These are phyloP conservation scores for Blastocystis sp. DNA, from an alignment of 352 stramenopile genomes.

Conservation along the genomic window DNA sequence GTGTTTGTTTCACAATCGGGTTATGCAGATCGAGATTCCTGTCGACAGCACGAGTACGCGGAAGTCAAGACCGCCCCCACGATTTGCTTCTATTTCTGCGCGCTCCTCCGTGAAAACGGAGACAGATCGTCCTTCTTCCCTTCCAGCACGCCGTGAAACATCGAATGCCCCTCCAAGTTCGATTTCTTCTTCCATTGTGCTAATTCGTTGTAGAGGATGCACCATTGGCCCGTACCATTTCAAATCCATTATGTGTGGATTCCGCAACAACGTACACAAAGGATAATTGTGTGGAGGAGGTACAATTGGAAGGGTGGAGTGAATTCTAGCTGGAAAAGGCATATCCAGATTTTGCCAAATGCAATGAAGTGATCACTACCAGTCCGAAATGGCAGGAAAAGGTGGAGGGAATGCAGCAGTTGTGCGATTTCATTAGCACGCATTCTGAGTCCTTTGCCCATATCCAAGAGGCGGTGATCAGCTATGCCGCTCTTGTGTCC, in stretches of 20 bases:
- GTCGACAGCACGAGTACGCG: slow-evolving; percentile 19
- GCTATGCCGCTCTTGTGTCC: slow-evolving; percentile 23
- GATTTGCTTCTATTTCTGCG: slow-evolving; percentile 11
- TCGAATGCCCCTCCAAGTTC: neutral
- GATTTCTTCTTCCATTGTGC: neutral
- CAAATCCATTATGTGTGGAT: slow-evolving; percentile 42
- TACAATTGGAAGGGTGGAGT: neutral
- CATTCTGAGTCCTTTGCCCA: slow-evolving; percentile 9
- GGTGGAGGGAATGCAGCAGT: slow-evolving; percentile 36
- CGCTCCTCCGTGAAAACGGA: neutral
- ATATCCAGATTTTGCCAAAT: slow-evolving; percentile 30
- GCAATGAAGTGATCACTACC: slow-evolving; percentile 16
- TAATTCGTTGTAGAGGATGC: neutral
- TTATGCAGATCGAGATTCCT: slow-evolving; percentile 57
- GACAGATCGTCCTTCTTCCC: neutral
- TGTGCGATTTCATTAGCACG: neutral
- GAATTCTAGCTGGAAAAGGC: slow-evolving; percentile 25
- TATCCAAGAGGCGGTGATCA: slow-evolving; percentile 41
- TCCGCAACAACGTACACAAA: slow-evolving; percentile 36
- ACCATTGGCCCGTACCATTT: neutral
- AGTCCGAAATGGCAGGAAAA: slow-evolving; percentile 62
- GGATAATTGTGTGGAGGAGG: slow-evolving; percentile 35
- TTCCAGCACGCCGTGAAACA: neutral
- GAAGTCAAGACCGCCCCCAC: slow-evolving; percentile 3
- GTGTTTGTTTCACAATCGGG: slow-evolving; percentile 49